Evolutionary conservation across 352 stramenopile species (phyloP).

Genomic region (Phytophthora hibernalis): DNA sequence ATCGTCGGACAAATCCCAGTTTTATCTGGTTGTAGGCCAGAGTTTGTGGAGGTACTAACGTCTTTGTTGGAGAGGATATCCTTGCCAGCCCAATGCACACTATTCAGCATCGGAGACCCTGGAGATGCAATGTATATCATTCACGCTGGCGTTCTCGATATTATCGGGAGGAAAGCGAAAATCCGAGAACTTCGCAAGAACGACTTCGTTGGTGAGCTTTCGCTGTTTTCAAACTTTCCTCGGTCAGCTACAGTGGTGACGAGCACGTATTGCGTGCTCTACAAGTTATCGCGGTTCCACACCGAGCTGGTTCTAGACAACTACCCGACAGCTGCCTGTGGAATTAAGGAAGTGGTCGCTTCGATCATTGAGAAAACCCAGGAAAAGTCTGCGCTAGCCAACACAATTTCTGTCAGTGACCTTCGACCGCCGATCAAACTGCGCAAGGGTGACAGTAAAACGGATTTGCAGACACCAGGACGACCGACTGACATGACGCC

Average conservation of each 20-base stretch:
- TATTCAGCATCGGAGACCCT: constrained; percentile 61
- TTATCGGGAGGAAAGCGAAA: constrained; percentile 57
- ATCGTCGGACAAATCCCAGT: constrained; percentile 58
- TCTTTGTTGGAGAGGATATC: constrained; percentile 65
- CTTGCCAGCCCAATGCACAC: constrained; percentile 54
- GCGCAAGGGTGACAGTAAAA: background rate
- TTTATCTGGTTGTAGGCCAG: constrained; percentile 56
- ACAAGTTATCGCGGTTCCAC: constrained; percentile 66
- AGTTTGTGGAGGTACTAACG: constrained; percentile 63
- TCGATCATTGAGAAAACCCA: constrained; percentile 46
- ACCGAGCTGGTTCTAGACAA: constrained; percentile 52
- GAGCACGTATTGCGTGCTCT: constrained; percentile 69
- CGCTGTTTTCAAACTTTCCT: constrained; percentile 61
- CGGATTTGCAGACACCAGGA: background rate
- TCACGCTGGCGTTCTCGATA: constrained; percentile 68
- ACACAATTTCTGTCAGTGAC: background rate
- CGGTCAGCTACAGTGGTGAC: constrained; percentile 63
- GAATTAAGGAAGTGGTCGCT: constrained; percentile 43
- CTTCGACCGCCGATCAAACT: constrained; percentile 4
- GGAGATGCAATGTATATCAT: constrained; percentile 83
- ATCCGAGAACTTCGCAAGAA: constrained; percentile 75
- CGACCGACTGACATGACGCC: background rate
- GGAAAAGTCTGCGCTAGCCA: constrained; percentile 40
- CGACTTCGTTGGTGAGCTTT: constrained; percentile 74
- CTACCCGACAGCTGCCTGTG: constrained; percentile 36